Evolutionary conservation across 1,139 yeast species (phyloP), one percentile per base, ranked within the genome.

Genomic region (Debaryomycetaceae sp.): DNA sequence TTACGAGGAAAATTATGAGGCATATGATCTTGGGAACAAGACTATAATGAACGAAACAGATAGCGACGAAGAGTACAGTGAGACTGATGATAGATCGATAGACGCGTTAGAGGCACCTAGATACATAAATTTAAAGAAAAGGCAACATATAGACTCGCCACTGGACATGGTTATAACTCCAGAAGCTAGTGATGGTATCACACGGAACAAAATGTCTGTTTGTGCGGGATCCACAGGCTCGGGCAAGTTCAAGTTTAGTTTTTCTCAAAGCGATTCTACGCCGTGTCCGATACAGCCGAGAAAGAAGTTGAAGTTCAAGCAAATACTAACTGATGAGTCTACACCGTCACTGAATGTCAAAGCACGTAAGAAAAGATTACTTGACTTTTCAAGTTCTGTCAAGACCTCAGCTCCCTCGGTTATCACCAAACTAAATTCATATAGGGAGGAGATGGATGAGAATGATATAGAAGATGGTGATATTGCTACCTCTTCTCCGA

Each of bases 231-330:
- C 42, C 15, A 35, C 44, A 5, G 33, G 33, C 16, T 45, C 52
- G 11, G 31, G 37, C 30, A 47, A 49, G 22, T 44, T 55, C 34
- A 61, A 61, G 37, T 35, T 60, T 16, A 60, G 65, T 38, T 61
- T 59, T 34, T 49, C 62, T 17, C 58, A 50, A 29, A 57, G 61
- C 29, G 69, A 64, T 44, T 58, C 67, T 1, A 64, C 70, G 1
- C 70, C 70, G 5, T 64, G 70, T 45, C 70, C 70, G 5, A 44
- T 49, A 5, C 61, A 59, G 24, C 67, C 68, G 9, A 50, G 67
- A 35, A 63, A 63, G 49, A 59, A 54, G 40, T 46, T 62, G 31
- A 58, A 58, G 42, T 60, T 59, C 29, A 61, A 22, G 45, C 44
- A 19, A 26, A 15, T 31, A 17, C 33, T 37, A 7, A 35, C 41